Evolutionary conservation across 768 basidiomycete species (phyloP), one percentile per base, ranked within the genome.

Genomic region (Pholiota molesta): DNA sequence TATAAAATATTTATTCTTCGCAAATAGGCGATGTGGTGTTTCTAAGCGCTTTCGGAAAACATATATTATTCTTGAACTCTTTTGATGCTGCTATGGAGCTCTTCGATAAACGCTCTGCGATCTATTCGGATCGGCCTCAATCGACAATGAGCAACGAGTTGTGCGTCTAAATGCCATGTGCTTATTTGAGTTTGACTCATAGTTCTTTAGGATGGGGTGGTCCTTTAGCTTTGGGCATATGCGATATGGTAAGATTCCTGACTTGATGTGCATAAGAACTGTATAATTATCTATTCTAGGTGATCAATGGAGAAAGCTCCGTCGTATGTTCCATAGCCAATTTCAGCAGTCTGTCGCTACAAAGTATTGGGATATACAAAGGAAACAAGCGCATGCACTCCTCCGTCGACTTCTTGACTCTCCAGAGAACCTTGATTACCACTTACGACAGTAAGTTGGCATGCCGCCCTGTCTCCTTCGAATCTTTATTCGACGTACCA

Each of bases 141-240:
- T 26, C 26, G 26, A 26, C 26, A 26, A 26, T 26, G 26, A 26
- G 26, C 26, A 26, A 26, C 26, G 26, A 26, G 26, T 4, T 26
- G 26, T 26, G 26, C 2, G 26, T 26, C 26, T 26, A 2, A 26
- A 57, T 77, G 71, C 31, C 39, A 17, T 14, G 55, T 55, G 21
- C 17, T 28, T 37, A 42, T 45, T 39, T 35, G 33, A 11, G 45
- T 17, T 52, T 19, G 33, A 54, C 28, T 56, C 49, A 31, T 42
- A 28, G 11, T 44, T 64, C 40, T 45, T 61, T 42, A 77, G 77
- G 55, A 67, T 74, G 61, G 69, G 75, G 16, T 74, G 83, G 71
- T 77, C 83, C 26, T 86, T 84, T 77, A 81, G 80, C 49, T 83
- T 86, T 49, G 83, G 79, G 0, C 83, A 85, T 58, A 85, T 85